Evolutionary conservation across 495 filamentous ascomycete species (phyloP), one percentile per base, ranked within the genome.

Genomic region (Oidiodendron maius): DNA sequence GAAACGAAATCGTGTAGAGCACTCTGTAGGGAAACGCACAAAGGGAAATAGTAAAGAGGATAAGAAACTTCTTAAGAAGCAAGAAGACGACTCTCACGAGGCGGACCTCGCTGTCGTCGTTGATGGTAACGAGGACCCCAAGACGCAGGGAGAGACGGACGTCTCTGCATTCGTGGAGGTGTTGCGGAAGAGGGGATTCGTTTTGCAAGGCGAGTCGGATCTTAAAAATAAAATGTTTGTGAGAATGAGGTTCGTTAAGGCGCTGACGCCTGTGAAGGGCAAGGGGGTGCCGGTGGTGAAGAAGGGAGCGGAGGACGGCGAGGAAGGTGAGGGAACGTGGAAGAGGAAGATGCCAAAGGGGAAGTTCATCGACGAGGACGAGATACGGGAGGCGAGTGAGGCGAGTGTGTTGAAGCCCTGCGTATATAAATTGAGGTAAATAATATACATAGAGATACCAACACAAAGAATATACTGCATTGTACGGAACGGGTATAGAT

Each of bases 201-300:
- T 85, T 13, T 71, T 97, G 15, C 75, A 78, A 50, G 75, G 74
- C 16, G 69, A 72, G 18, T 71, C 93, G 9, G 90, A 96, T 62
- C 71, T 89, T 61, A 77, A 72, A 26, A 98, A 98, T 68, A 95
- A 87, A 69, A 98, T 98, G 93, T 98, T 98, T 75, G 89, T 97
- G 43, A 84, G 81, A 62, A 91, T 98, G 89, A 76, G 80, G 56
- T 97, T 98, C 70, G 71, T 93, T 45, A 97, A 96, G 70, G 78
- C 72, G 21, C 73, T 73, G 20, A 71, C 80, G 32, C 83, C 86
- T 3, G 65, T 72, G 11, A 82, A 76, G 64, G 86, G 87, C 8
- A 93, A 91, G 78, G 67, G 58, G 20, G 56, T 50, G 6, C 60
- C 57, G 61, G 60, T 61, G 52, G 55, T 53, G 51, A 63, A 60